Base-by-base conservation (phyloP, 2,329 filamentous ascomycete genomes). In the Pyrenophora teres region DNA sequence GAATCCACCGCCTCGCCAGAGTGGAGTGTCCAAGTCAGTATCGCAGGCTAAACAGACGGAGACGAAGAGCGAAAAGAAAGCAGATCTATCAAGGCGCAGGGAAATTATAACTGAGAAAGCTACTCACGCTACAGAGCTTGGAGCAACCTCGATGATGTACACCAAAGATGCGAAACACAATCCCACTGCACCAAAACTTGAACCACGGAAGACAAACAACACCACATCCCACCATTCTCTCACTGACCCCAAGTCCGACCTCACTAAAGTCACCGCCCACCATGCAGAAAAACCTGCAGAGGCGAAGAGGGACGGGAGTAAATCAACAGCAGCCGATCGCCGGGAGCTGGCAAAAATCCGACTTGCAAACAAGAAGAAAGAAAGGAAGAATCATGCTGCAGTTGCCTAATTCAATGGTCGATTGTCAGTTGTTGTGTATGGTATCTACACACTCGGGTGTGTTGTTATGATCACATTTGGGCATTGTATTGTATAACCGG, bases 281-380 rank as follows among this genome's bases (percentile, higher is more conserved):
- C 64, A 66, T 47, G 61, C 62, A 10, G 63, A 65, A 49, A 58
- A 55, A 12, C 63, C 64, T 6, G 44, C 61, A 3, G 52, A 65
- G 18, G 53, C 60, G 19, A 60, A 51, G 33, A 57, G 55, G 4
- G 65, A 66, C 12, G 54, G 59, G 15, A 56, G 52, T 10, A 50
- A 67, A 30, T 54, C 53, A 40, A 19, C 59, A 19, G 54, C 60
- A 16, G 54, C 57, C 3, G 65, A 70, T 31, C 62, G 67, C 6
- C 70, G 68, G 46, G 60, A 59, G 37, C 56, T 64, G 23, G 69
- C 70, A 12, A 64, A 56, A 37, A 56, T 54, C 39, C 52, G 68
- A 13, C 56, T 72, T 6, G 57, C 54, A 39, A 64, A 65, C 45
- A 60, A 62, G 51, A 72, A 61, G 59, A 62, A 59, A 50, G 50